Conservation (phyloP, 2,329 filamentous ascomycete genomes). For the Fusarium zealandicum region DNA sequence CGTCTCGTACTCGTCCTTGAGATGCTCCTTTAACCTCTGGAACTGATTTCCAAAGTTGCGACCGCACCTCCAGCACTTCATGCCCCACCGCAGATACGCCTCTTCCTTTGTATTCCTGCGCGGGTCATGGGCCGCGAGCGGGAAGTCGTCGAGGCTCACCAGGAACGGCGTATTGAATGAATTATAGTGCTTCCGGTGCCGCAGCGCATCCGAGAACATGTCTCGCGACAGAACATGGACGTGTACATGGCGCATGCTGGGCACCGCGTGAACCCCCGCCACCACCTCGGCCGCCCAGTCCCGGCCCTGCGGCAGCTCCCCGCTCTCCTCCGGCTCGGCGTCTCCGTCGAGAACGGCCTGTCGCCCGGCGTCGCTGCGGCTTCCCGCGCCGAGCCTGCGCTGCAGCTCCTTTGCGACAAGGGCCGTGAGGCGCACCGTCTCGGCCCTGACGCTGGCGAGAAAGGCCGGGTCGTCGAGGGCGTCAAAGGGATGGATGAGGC, state of each 20-base stretch:
- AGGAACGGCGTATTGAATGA: conserved; percentile 90
- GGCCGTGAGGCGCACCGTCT: conserved; percentile 65
- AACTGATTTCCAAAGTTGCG: conserved; percentile 78
- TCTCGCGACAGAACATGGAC: conserved; percentile 87
- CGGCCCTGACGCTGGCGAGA: conserved; percentile 66
- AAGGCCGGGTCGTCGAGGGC: conserved; percentile 77
- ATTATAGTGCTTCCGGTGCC: conserved; percentile 88
- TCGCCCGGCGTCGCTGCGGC: conserved; percentile 67
- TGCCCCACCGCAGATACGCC: conserved; percentile 68
- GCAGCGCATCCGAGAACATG: conserved; percentile 74
- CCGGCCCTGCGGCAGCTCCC: conserved; percentile 70
- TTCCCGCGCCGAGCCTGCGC: conserved; percentile 69
- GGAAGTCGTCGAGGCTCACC: conserved; percentile 79
- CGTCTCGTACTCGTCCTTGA: conserved; percentile 74
- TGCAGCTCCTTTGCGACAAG: conserved; percentile 79
- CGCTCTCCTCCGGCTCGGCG: conserved; percentile 36
- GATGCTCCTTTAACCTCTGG: conserved; percentile 75
- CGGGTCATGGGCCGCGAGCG: conserved; percentile 70
- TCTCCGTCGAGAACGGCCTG: conserved; percentile 71
- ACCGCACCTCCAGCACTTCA: conserved; percentile 87
- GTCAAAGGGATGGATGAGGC: conserved; percentile 75
- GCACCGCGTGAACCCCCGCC: conserved; percentile 83
- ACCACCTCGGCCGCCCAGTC: conserved; percentile 80
- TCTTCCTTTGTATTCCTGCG: conserved; percentile 64
- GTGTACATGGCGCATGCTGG: conserved; percentile 92